Conservation (phyloP, 1,139 yeast species). For the Martiniozyma asiatica region DNA sequence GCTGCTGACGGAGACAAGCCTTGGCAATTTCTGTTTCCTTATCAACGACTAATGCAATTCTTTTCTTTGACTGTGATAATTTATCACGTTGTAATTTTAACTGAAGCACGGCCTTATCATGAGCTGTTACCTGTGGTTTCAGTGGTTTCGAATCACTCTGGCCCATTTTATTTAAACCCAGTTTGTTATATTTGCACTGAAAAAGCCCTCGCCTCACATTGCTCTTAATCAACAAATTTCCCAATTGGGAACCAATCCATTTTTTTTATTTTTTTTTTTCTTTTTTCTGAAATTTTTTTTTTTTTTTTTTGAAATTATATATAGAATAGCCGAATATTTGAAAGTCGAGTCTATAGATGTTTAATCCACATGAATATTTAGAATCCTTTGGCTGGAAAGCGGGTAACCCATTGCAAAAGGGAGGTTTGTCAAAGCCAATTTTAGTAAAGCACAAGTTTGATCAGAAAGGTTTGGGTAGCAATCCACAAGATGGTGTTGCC, state of each 20-base stretch:
- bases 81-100: constrained; percentile 82
- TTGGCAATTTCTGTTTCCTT: constrained; percentile 50
- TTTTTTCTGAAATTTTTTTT: too few species aligned
- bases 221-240: too few species aligned
- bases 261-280: too few species aligned
- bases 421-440: constrained; percentile 78
- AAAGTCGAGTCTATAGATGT: too few species aligned
- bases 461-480: constrained; percentile 78
- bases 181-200: too few species aligned
- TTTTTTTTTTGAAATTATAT: too few species aligned
- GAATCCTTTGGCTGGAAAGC: constrained; percentile 82
- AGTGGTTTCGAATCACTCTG: constrained; percentile 21
- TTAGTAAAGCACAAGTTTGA: constrained; percentile 85
- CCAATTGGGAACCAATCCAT: too few species aligned
- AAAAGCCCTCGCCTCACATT: too few species aligned
- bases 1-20: constrained; percentile 38
- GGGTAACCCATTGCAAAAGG: constrained; percentile 71
- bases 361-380: constrained; percentile 54
- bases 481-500: constrained; percentile 58
- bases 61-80: constrained; percentile 60
- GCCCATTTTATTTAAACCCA: constrained; percentile 27
- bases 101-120: constrained; percentile 77
- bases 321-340: too few species aligned
- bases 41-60: constrained; percentile 42
- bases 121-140: constrained; percentile 55